Evolutionary conservation across 352 stramenopile species (phyloP), one percentile per base, ranked within the genome.

Genomic region (Peronospora destructor): DNA sequence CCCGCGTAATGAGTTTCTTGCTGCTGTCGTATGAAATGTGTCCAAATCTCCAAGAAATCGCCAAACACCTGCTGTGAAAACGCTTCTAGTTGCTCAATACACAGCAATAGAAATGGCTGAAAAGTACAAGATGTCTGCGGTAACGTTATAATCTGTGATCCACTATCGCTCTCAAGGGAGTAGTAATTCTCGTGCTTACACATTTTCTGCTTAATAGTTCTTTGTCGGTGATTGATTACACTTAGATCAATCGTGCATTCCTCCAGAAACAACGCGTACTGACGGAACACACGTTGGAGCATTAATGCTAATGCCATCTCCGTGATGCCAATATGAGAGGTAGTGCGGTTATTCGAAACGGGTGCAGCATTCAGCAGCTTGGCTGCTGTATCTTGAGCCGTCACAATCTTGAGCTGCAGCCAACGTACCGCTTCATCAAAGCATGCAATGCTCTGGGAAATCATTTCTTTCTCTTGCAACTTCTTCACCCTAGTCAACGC

Each of bases 11-110:
- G 13, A 17, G 17, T 52, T 42, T 53, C 35, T 29, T 59, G 21
- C 42, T 64, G 40, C 8, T 68, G 62, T 30, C 53, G 63, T 1
- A 49, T 37, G 25, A 75, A 83, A 48, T 87, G 67, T 7, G 66
- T 73, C 76, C 76, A 90, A 30, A 88, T 68, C 34, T 79, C 73
- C 13, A 92, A 48, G 39, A 92, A 87, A 29, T 92, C 79, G 16
- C 71, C 59, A 10, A 89, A 62, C 0, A 82, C 68, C 14, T 69
- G 57, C 21, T 76, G 65, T 6, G 72, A 66, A 8, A 92, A 79
- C 0, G 49, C 47, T 56, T 92, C 82, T 9, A 89, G 61, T 49
- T 90, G 71, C 34, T 89, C 82, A n/a, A 92, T 74, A 48, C 79
- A 88, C 1, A 92, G 49, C 28, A 92, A 29, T 19, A 85, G 25